Conservation (phyloP, 129 eudicot species). For the sunflower (Helianthus annuus) region HanXRQr2.0-SUNRISE NC_035448.2:206092125-206092624, state of each 20-base stretch:
- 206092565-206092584: not conserved
- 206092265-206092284: not conserved
- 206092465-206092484: too few species aligned
- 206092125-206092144: not conserved
- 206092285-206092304: not conserved
- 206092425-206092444: not conserved
- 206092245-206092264: not conserved
- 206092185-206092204: not conserved
- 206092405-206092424: not conserved
- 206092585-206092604: not conserved
- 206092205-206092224: not conserved
- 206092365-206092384: not conserved
- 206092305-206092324: not conserved
- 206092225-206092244: not conserved
- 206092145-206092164: not conserved
- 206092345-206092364: not conserved
- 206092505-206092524: too few species aligned
- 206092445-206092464: not conserved
- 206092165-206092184: not conserved
- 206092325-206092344: not conserved
- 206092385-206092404: not conserved
- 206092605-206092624: slow-evolving; percentile 87
- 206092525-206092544: not conserved
- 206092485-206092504: too few species aligned
- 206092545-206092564: not conserved